These are phyloP conservation scores for Pythium brassicae DNA, from an alignment of 352 stramenopile genomes.

Conservation along the genomic window DNA sequence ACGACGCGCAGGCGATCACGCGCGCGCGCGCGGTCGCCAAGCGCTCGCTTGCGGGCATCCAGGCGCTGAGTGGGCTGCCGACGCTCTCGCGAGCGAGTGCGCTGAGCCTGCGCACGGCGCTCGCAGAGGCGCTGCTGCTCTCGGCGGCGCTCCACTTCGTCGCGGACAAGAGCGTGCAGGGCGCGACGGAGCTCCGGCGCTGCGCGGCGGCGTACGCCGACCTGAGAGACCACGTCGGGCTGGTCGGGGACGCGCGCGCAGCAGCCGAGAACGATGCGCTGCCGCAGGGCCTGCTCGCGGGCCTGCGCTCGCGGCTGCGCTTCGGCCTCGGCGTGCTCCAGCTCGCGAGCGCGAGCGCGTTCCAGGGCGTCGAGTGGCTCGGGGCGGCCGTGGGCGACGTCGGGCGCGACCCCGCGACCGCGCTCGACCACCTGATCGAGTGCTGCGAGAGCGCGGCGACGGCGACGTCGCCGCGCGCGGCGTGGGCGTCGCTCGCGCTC, in stretches of 20 bases:
- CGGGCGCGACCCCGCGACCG: slow-evolving; percentile 19
- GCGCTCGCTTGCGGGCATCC: slow-evolving; percentile 23
- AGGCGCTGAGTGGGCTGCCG: slow-evolving; percentile 21
- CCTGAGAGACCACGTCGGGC: slow-evolving; percentile 17
- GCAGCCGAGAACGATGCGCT: slow-evolving; percentile 3
- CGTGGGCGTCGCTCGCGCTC: slow-evolving; percentile 29
- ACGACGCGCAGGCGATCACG: slow-evolving; percentile 24
- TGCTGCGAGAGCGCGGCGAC: slow-evolving; percentile 8
- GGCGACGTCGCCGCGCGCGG: slow-evolving; percentile 10
- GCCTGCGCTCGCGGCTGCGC: slow-evolving; percentile 16
- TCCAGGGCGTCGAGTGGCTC: slow-evolving; percentile 29
- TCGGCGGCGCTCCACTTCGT: slow-evolving; percentile 22
- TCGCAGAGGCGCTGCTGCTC: slow-evolving; percentile 31
- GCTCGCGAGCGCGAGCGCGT: slow-evolving; percentile 18
- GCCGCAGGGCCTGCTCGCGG: slow-evolving; percentile 4
- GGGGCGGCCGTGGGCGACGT: slow-evolving; percentile 12
- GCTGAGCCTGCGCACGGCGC: slow-evolving; percentile 14
- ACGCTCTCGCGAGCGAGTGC: slow-evolving; percentile 26
- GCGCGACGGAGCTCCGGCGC: slow-evolving; percentile 21
- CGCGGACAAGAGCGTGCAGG: slow-evolving; percentile 22
- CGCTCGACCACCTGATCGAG: slow-evolving; percentile 22
- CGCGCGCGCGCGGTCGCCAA: slow-evolving; percentile 17
- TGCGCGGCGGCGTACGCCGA: slow-evolving; percentile 21
- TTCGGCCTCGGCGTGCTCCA: slow-evolving; percentile 35
- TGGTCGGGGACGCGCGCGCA: background rate